Evolutionary conservation across 2,329 filamentous ascomycete genomes (phyloP).

Genomic region (Phoma herbarum): DNA sequence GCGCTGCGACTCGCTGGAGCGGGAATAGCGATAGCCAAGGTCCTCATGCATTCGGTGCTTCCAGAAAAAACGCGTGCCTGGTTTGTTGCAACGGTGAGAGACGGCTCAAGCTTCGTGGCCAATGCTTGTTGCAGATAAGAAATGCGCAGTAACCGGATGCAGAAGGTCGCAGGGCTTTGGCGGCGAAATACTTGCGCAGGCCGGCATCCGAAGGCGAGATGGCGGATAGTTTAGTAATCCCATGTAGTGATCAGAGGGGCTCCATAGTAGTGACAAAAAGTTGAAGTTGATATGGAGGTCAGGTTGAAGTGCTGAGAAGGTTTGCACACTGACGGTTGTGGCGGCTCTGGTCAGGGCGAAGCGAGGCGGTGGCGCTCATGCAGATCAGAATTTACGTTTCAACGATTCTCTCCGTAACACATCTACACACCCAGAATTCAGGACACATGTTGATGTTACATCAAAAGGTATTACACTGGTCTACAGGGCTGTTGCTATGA

Average conservation of each 20-base stretch:
- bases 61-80: conserved; percentile 5
- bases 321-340: conserved; percentile 11
- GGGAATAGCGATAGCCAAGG: conserved; percentile 8
- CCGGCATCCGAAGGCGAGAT: conserved; percentile 3
- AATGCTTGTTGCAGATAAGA: conserved; percentile 37
- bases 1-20: conserved; percentile 2
- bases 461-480: neutral
- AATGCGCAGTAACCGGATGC: conserved; percentile 25
- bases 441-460: neutral
- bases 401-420: neutral
- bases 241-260: neutral
- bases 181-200: conserved; percentile 1
- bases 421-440: neutral
- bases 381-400: neutral
- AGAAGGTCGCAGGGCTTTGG: conserved; percentile 26
- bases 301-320: conserved; percentile 3
- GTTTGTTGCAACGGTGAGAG: neutral
- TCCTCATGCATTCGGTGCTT: neutral
- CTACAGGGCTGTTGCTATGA: neutral
- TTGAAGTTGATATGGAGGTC: neutral
- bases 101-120: conserved; percentile 33
- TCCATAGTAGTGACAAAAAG: neutral
- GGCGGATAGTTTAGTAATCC: neutral
- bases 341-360: conserved; percentile 1
- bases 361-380: neutral